Percentiles rank a stretch among this genome's conserved stretches.
Conservation (phyloP, 805 yeast genomes). For the Brettanomyces nanus region DNA sequence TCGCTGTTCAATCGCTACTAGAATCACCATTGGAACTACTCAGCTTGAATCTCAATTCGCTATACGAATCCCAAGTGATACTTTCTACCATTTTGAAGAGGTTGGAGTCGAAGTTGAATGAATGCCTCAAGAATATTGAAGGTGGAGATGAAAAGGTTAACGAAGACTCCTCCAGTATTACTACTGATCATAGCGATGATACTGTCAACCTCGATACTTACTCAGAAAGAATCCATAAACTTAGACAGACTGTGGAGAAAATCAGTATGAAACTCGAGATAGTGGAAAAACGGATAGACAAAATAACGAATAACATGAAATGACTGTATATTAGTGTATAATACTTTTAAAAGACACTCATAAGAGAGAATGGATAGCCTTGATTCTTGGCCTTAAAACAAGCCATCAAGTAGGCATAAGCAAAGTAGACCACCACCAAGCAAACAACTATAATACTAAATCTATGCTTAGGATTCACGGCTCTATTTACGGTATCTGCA, state of each 20-base stretch:
- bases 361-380: constrained; percentile 68
- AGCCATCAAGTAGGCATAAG: constrained; percentile 55
- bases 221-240: constrained; percentile 16
- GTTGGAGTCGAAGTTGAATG: constrained; percentile 27
- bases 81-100: constrained; percentile 39
- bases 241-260: constrained; percentile 18
- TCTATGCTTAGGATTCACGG: constrained; percentile 38
- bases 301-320: constrained; percentile 11
- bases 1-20: constrained; percentile 47
- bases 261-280: constrained; percentile 24
- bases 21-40: constrained; percentile 47
- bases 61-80: constrained; percentile 51
- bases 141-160: neutral
- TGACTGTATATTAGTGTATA: neutral
- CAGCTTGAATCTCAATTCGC: constrained; percentile 40
- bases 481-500: constrained; percentile 45
- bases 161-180: neutral
- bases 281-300: constrained; percentile 30
- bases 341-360: neutral
- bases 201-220: constrained; percentile 12
- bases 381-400: constrained; percentile 64
- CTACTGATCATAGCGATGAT: constrained; percentile 8
- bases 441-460: constrained; percentile 40
- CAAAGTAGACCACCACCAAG: constrained; percentile 38
- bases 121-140: constrained; percentile 9